Percentiles rank a stretch among this genome's conserved stretches.
phyloP scores from a whole-genome alignment of 495 filamentous ascomycete species.

The Xylaria acuta region DNA sequence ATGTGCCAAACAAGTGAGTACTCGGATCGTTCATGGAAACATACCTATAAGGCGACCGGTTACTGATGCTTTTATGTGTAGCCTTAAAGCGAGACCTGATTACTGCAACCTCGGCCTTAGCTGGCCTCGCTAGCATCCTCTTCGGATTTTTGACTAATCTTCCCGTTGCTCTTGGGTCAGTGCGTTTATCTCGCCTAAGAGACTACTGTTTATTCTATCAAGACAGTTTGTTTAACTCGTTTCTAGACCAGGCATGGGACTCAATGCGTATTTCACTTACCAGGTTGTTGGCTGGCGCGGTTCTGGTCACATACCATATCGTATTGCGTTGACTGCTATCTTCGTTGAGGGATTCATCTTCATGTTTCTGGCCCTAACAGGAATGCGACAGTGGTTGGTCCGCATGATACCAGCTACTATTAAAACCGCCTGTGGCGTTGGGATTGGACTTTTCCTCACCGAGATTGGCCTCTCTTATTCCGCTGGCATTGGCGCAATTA shows the following conservation, averaged over 20 bases:
- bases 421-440: constrained; percentile 80
- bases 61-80: constrained; percentile 31
- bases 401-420: constrained; percentile 78
- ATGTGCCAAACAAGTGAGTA: constrained; percentile 55
- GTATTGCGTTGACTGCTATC: constrained; percentile 77
- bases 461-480: constrained; percentile 77
- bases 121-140: constrained; percentile 57
- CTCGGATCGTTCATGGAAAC: not conserved
- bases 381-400: constrained; percentile 85
- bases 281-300: constrained; percentile 81
- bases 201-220: not conserved
- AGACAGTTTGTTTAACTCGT: constrained; percentile 32
- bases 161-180: constrained; percentile 63
- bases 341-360: constrained; percentile 79
- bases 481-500: constrained; percentile 78
- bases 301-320: constrained; percentile 68
- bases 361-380: constrained; percentile 69
- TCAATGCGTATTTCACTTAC: constrained; percentile 88
- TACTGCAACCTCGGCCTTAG: constrained; percentile 77
- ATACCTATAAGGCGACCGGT: constrained; percentile 25
- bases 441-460: constrained; percentile 80
- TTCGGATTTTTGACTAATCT: constrained; percentile 63
- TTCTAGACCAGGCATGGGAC: constrained; percentile 74
- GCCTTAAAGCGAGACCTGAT: constrained; percentile 77
- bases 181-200: not conserved